These are phyloP conservation scores for Bryoglossum gracile DNA, from an alignment of 495 filamentous ascomycete genomes.

Conservation along the genomic window DNA sequence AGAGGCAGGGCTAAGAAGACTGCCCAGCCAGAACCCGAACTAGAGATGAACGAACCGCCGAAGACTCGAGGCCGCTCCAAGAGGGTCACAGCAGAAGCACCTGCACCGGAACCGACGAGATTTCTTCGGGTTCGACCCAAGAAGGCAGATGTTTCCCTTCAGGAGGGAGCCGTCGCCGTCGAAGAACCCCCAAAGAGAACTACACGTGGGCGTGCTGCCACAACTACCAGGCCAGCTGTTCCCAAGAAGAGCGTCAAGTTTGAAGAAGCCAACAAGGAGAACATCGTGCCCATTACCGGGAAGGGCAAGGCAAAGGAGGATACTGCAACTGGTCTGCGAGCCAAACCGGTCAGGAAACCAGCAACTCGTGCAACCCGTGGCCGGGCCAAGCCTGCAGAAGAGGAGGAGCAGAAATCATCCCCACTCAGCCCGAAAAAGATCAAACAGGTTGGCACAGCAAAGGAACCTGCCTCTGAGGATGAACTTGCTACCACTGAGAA, in stretches of 20 bases:
- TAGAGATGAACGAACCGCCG: slow-evolving; percentile 16
- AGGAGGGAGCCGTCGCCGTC: slow-evolving; percentile 24
- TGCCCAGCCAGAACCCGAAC: slow-evolving; percentile 17
- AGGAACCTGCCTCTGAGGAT: slow-evolving; percentile 39
- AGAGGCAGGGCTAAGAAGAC: slow-evolving; percentile 32
- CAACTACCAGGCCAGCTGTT: slow-evolving; percentile 25
- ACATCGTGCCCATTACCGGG: slow-evolving; percentile 28
- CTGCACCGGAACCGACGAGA: slow-evolving; percentile 18
- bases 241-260: slow-evolving; percentile 50
- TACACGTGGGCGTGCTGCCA: slow-evolving; percentile 30
- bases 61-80: slow-evolving; percentile 32
- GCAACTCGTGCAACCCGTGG: slow-evolving; percentile 23
- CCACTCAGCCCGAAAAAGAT: slow-evolving; percentile 52
- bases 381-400: slow-evolving; percentile 7
- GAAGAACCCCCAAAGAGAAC: slow-evolving; percentile 25
- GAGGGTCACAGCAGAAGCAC: slow-evolving; percentile 15
- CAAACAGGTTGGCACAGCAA: slow-evolving; percentile 35
- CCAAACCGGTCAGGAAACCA: slow-evolving; percentile 35
- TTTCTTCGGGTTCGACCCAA: slow-evolving; percentile 31
- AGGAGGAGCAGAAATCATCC: slow-evolving; percentile 14
- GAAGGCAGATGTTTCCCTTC: slow-evolving; percentile 17
- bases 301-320: slow-evolving; percentile 28
- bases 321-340: slow-evolving; percentile 32
- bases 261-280: slow-evolving; percentile 51
- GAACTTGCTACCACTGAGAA: slow-evolving; percentile 47